A percentile compares a stretch with the other conserved stretches of the same genome.
These are phyloP conservation scores for Myxozyma udenii DNA, from an alignment of 805 yeast genomes.

Conservation along the genomic window DNA sequence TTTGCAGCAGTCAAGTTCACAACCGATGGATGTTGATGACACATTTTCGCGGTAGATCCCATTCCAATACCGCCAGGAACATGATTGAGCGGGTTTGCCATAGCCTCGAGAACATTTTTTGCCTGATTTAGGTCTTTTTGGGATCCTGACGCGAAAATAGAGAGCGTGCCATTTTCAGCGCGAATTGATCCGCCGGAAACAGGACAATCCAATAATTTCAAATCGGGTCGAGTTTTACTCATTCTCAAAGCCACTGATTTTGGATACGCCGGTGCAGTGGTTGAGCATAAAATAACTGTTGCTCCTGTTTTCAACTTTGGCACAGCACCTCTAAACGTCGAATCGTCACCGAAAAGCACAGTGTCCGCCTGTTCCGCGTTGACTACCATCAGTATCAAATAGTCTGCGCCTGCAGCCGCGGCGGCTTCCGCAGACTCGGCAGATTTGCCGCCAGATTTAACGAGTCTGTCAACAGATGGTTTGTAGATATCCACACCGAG, in stretches of 20 bases:
- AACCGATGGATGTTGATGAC: constrained; percentile 20
- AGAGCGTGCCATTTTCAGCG: constrained; percentile 19
- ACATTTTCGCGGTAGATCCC: constrained; percentile 23
- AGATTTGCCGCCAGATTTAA: constrained; percentile 18
- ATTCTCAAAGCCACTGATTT: constrained; percentile 1
- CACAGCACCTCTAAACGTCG: no score
- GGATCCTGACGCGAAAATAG: constrained; percentile 22
- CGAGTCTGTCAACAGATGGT: constrained; percentile 17
- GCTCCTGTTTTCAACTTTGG: constrained; percentile 10
- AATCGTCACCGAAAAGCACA: constrained; percentile 17
- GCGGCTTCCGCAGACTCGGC: constrained; percentile 19
- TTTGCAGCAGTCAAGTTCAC: constrained; percentile 20
- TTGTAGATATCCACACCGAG: constrained; percentile 15
- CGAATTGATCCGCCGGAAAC: constrained; percentile 23
- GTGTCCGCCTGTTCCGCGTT: constrained; percentile 19
- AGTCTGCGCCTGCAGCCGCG: constrained; percentile 20
- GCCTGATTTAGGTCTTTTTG: constrained; percentile 17
- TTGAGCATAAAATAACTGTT: constrained; percentile 19
- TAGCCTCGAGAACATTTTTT: constrained; percentile 11
- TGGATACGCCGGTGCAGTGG: constrained; percentile 14
- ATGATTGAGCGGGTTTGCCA: constrained; percentile 17
- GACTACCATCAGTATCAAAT: constrained; percentile 21
- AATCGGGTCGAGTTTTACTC: constrained; percentile 17
- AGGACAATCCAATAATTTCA: constrained; percentile 18
- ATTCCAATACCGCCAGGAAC: constrained; percentile 20